These are phyloP conservation scores for Mycosphaerella sp. DNA, from an alignment of 2,329 filamentous ascomycete species.

Conservation along the genomic window DNA sequence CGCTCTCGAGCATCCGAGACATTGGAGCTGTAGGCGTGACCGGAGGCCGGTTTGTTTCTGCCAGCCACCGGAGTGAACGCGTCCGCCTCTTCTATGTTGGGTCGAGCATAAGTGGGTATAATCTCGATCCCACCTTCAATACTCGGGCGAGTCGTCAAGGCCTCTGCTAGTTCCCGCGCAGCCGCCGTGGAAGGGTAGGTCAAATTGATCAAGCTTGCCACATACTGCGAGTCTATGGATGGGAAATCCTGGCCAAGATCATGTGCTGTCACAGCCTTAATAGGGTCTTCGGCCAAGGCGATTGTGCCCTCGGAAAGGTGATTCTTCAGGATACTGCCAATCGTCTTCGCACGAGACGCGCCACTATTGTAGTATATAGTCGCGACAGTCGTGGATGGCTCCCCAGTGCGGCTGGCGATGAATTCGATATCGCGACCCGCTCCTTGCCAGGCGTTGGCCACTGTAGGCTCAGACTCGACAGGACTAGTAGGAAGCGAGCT, in stretches of 20 bases:
- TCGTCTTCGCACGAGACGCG: constrained; percentile 50
- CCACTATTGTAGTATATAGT: constrained; percentile 55
- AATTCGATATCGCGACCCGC: constrained; percentile 55
- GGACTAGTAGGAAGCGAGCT: constrained; percentile 28
- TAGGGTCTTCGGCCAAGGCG: constrained; percentile 17
- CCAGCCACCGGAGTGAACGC: neutral
- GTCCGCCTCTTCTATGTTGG: constrained; percentile 18
- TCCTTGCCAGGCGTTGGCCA: constrained; percentile 53
- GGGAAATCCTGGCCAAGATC: constrained; percentile 52
- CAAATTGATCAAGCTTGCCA: constrained; percentile 50
- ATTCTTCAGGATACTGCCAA: constrained; percentile 48
- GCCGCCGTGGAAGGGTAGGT: constrained; percentile 52
- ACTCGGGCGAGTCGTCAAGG: constrained; percentile 40
- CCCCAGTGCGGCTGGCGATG: constrained; percentile 48
- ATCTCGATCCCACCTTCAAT: constrained; percentile 42
- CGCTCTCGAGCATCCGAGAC: constrained; percentile 19
- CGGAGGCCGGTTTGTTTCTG: neutral
- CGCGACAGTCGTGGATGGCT: constrained; percentile 43
- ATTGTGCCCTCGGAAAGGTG: constrained; percentile 10
- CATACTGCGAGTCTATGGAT: constrained; percentile 42
- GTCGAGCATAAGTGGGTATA: constrained; percentile 42
- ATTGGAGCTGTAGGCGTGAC: neutral
- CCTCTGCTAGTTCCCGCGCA: constrained; percentile 55
- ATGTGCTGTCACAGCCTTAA: constrained; percentile 39
- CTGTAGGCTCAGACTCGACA: constrained; percentile 16